phyloP scores from a whole-genome alignment of 2,329 filamentous ascomycete genomes.

The Cladosporium sphaerospermum region DNA sequence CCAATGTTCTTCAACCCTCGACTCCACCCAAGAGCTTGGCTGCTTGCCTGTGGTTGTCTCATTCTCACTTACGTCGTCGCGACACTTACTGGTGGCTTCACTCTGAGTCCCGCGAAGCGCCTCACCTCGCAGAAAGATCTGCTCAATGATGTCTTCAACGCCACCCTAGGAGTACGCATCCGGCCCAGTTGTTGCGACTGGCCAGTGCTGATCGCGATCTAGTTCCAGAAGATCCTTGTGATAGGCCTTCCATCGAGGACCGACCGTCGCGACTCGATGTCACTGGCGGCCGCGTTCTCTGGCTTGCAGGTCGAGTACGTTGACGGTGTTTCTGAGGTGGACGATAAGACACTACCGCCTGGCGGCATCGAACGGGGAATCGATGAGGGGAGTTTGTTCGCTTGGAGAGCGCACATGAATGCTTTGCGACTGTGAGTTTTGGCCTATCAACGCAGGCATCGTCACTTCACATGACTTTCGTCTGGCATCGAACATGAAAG shows the following conservation, averaged over 20 bases:
- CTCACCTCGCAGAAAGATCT: not conserved
- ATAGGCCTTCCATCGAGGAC: conserved; percentile 46
- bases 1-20: no score
- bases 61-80: no score
- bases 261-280: conserved; percentile 47
- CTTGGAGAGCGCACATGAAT: conserved; percentile 19
- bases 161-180: not conserved
- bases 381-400: conserved; percentile 4
- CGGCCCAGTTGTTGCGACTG: not conserved
- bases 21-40: no score
- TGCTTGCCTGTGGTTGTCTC: no score
- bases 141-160: not conserved
- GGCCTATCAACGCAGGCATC: no score
- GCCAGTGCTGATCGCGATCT: not conserved
- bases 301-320: conserved; percentile 43
- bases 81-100: no score
- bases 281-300: conserved; percentile 41
- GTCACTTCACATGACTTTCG: no score
- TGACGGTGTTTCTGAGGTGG: conserved; percentile 36
- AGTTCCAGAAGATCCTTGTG: conserved; percentile 48
- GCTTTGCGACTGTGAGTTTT: conserved; percentile 13
- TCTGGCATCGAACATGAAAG: no score
- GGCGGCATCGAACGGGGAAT: not conserved
- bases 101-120: no score
- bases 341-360: conserved; percentile 28